Percentiles rank a stretch among this genome's conserved stretches.
Conservation (phyloP, 179 eudicot species). For the Corrigiola litoralis region DNA sequence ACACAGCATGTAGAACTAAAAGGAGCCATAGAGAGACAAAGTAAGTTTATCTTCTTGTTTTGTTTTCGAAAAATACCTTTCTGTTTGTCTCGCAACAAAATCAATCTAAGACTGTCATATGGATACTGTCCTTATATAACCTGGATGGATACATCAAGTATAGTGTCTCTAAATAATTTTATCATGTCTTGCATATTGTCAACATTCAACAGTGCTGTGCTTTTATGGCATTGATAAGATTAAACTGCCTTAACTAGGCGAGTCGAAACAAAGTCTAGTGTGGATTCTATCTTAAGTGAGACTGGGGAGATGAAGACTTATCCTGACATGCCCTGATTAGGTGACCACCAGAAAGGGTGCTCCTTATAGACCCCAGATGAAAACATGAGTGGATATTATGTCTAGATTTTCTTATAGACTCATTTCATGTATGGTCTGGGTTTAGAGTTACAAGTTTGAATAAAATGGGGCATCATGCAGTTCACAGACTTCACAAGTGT, state of each 20-base stretch:
- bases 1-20: constrained; percentile 52
- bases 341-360: neutral
- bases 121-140: neutral
- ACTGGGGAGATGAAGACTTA: neutral
- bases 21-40: constrained; percentile 56
- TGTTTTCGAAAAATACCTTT: neutral
- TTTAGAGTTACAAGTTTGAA: neutral
- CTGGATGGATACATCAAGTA: neutral
- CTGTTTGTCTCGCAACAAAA: neutral
- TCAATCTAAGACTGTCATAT: neutral
- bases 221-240: neutral
- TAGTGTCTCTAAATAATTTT: no score
- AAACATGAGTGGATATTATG: neutral
- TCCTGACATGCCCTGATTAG: neutral
- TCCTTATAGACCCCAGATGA: neutral
- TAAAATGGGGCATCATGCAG: neutral
- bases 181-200: no score
- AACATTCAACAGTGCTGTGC: no score
- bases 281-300: no score
- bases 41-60: constrained; percentile 35
- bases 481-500: no score
- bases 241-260: neutral
- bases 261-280: neutral
- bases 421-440: no score
- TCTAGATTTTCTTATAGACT: neutral